Percentiles rank a stretch among this genome's conserved stretches.
These are phyloP conservation scores for Aspergillus hiratsukae DNA, from an alignment of 2,329 filamentous ascomycete species.

Conservation along the genomic window DNA sequence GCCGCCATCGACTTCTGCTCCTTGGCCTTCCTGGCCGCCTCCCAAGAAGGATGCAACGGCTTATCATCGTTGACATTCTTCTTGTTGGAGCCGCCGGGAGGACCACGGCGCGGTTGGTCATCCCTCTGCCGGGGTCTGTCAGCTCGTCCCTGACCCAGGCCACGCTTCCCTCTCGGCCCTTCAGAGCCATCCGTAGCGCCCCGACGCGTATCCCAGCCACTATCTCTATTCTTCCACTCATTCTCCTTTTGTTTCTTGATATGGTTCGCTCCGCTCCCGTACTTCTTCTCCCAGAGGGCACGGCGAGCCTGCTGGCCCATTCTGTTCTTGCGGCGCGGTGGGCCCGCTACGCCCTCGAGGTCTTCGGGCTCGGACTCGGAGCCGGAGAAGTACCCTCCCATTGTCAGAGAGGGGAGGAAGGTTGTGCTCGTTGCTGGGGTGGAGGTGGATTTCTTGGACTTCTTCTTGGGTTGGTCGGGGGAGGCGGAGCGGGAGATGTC, in stretches of 20 bases:
- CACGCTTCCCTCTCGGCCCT: conserved; percentile 24
- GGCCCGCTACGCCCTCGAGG: conserved; percentile 35
- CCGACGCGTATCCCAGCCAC: conserved; percentile 56
- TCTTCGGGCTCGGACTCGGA: conserved; percentile 53
- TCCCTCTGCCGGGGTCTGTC: background rate
- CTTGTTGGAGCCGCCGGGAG: conserved; percentile 15
- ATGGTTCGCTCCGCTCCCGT: conserved; percentile 55
- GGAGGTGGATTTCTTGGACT: conserved; percentile 22
- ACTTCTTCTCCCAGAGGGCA: conserved; percentile 60
- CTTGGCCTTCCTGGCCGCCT: conserved; percentile 58
- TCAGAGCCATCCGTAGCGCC: conserved; percentile 45
- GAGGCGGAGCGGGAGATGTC: conserved; percentile 33
- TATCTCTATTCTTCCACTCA: conserved; percentile 38
- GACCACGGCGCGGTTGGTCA: conserved; percentile 14
- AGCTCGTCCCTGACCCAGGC: conserved; percentile 12
- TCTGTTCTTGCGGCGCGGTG: conserved; percentile 53
- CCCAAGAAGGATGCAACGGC: conserved; percentile 61
- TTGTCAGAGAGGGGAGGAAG: conserved; percentile 58
- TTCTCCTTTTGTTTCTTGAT: conserved; percentile 41
- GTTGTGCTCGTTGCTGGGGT: conserved; percentile 39
- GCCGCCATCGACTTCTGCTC: conserved; percentile 42
- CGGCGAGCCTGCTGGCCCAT: conserved; percentile 60
- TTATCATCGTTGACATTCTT: conserved; percentile 41
- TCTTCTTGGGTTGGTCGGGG: conserved; percentile 23
- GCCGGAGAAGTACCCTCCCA: conserved; percentile 60